Evolutionary conservation across 257 asterid species (phyloP).

Genomic region (Verbena officinalis): DNA sequence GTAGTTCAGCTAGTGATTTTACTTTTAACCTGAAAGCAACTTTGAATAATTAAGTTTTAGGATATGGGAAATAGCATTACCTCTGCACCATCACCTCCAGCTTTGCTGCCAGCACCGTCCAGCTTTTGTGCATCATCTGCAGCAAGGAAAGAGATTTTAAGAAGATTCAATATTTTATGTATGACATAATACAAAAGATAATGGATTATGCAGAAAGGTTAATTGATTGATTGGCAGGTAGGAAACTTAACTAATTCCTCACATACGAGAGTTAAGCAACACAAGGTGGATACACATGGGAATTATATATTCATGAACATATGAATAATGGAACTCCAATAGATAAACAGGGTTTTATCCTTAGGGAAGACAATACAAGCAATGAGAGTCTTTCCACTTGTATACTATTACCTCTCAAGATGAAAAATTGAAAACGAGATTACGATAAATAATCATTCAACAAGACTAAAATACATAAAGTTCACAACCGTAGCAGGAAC

Average conservation of each 20-base stretch:
- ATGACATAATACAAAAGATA: neutral
- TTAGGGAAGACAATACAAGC: too few species aligned
- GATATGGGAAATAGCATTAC: constrained; percentile 35
- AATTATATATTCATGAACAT: neutral
- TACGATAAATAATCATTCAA: too few species aligned
- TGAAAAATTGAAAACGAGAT: too few species aligned
- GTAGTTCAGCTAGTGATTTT: neutral
- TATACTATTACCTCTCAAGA: too few species aligned
- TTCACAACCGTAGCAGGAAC: too few species aligned
- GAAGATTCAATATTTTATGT: neutral
- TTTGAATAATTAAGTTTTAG: neutral
- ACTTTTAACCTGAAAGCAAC: neutral
- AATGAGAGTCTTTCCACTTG: too few species aligned
- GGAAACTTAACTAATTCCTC: neutral
- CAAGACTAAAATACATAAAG: too few species aligned
- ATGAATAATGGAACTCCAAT: neutral
- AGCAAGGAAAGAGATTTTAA: constrained; percentile 20
- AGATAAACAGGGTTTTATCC: neutral
- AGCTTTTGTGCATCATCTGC: constrained; percentile 65
- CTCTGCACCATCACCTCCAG: constrained; percentile 69
- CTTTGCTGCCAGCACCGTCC: constrained; percentile 56
- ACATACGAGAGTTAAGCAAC: constrained; percentile 2
- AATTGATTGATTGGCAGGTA: neutral
- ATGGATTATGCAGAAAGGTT: neutral
- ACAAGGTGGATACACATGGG: neutral